Base-by-base conservation (phyloP, 1,139 yeast species). In the Casaregolazyma lundiana region DNA sequence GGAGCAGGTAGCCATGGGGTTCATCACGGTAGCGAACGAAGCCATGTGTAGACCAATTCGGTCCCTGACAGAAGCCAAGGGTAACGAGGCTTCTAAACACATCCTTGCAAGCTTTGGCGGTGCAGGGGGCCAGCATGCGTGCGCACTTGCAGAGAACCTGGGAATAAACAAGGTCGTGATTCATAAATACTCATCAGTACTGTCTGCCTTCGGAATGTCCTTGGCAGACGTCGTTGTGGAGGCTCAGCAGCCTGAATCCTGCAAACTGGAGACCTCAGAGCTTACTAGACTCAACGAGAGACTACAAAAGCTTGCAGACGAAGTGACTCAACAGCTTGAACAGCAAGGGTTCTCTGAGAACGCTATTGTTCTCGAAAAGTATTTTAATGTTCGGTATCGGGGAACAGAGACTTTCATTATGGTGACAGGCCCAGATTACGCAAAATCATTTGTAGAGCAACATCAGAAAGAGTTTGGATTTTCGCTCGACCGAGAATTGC, bases 351-450 rank as follows among this genome's bases (percentile, higher is more conserved):
- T 77, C 49, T 48, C 60, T 2, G 62, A 61, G 18, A 51, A 58
- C 3, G 62, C 65, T 19, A 63, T 78, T 21, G 57, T 50, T 20
- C 69, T 75, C 46, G 95, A 88, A 57, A 75, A 76, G 26, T 85
- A 76, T 55, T 69, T 88, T 53, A 89, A 89, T 61, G 70, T 90
- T 73, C 75, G 94, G 58, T 90, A 86, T 62, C 78, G 80, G 51
- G 97, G 97, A 5, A 84, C 96, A 15, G 97, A 89, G 60, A 84
- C 96, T 2, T 82, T 84, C 40, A 70, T 90, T 53, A 83, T 89
- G 81, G 78, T 86, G 32, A 59, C 68, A 45, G 75, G 62, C 51
- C 62, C 67, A 56, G 64, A 70, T 3, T 60, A 53, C 39, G 43
- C 46, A 6, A 55, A 60, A n/a, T 65, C 64, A 43, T 81, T 80